Conservation (phyloP, 805 yeast species). For the Hanseniaspora singularis region DNA sequence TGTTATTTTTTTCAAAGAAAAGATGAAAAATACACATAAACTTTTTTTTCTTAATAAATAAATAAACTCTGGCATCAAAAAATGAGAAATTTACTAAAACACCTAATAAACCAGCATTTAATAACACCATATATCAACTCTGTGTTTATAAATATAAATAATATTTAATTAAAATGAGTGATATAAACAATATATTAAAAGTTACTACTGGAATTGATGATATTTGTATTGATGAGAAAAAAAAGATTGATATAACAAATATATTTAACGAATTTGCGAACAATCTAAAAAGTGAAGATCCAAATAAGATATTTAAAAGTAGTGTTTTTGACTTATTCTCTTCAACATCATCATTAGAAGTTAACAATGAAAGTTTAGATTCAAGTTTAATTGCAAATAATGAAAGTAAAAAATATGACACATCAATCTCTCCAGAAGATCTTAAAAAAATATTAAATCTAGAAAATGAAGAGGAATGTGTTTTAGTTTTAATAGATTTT, state of each 20-base stretch:
- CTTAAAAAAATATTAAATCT: conserved; percentile 1
- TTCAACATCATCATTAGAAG: conserved; percentile 81
- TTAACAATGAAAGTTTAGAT: conserved; percentile 60
- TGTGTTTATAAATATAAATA: too few species aligned
- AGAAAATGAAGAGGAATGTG: conserved; percentile 32
- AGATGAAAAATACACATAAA: too few species aligned
- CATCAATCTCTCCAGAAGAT: background rate
- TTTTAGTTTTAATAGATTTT: conserved; percentile 42
- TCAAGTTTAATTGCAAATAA: conserved; percentile 50
- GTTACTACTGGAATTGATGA: background rate
- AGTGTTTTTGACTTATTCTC: conserved; percentile 56
- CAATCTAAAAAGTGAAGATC: conserved; percentile 26
- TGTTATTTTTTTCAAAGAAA: too few species aligned
- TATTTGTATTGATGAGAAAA: background rate
- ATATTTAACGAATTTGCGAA: conserved; percentile 35
- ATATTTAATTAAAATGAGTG: too few species aligned
- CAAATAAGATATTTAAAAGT: conserved; percentile 48
- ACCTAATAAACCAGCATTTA: too few species aligned
- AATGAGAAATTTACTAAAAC: too few species aligned
- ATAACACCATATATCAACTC: too few species aligned
- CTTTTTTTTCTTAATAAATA: too few species aligned
- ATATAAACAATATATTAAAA: too few species aligned
- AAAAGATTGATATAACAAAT: conserved; percentile 43
- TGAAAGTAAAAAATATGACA: conserved; percentile 27
- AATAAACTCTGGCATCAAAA: too few species aligned